phyloP scores from a whole-genome alignment of 208 protist species.

The Leishmania mexicana region DNA sequence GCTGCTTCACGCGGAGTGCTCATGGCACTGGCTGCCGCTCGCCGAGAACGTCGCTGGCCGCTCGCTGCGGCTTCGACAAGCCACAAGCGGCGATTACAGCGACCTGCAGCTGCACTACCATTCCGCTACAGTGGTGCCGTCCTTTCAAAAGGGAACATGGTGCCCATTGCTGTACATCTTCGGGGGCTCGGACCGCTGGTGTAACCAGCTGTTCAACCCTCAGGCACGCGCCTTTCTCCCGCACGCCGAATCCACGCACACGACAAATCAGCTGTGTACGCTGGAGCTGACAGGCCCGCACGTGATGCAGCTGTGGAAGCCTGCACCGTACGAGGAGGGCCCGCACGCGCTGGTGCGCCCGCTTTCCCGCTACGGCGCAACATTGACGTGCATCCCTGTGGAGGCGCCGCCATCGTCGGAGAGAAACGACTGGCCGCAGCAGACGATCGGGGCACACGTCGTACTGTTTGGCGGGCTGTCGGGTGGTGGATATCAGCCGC shows the following conservation, averaged over 20 bases:
- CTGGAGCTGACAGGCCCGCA: conserved; percentile 56
- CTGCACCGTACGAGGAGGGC: conserved; percentile 54
- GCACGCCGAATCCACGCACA: conserved; percentile 18
- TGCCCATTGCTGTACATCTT: conserved; percentile 42
- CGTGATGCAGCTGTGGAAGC: conserved; percentile 26
- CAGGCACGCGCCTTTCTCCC: conserved; percentile 45
- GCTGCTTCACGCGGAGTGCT: conserved; percentile 31
- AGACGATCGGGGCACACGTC: conserved; percentile 16
- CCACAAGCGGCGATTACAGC: conserved; percentile 33
- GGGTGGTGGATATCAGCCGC: conserved; percentile 28
- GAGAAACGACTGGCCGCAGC: background rate
- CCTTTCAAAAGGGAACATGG: conserved; percentile 20
- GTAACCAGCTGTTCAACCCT: conserved; percentile 33
- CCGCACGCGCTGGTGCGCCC: conserved; percentile 55
- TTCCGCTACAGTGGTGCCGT: conserved; percentile 28
- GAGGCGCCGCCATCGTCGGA: background rate
- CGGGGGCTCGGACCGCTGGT: conserved; percentile 45
- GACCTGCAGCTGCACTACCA: conserved; percentile 67
- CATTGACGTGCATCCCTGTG: conserved; percentile 34
- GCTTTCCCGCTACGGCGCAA: conserved; percentile 50
- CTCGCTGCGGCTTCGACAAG: conserved; percentile 23
- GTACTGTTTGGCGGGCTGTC: conserved; percentile 33
- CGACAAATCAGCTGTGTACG: conserved; percentile 22
- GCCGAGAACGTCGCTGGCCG: conserved; percentile 31
- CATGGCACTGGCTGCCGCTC: conserved; percentile 70